Evolutionary conservation across 2,329 filamentous ascomycete genomes (phyloP), one percentile per base, ranked within the genome.

Genomic region (Trichophyton equinum): DNA sequence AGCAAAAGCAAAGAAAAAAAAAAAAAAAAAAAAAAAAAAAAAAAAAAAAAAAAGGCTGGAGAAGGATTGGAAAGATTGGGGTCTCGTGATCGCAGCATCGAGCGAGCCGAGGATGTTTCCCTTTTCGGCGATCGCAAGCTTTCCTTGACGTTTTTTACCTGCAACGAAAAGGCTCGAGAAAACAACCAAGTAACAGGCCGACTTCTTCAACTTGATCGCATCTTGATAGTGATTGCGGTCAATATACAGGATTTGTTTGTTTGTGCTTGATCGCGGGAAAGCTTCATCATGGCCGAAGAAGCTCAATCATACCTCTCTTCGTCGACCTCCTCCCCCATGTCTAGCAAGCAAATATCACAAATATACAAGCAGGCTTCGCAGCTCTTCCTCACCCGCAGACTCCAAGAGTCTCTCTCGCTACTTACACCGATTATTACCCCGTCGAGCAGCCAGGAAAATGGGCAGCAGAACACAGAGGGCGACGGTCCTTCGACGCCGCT

Each of bases 281-380:
- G 13, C 30, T 57, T 36, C 20, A 57, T 20, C 36, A 57, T 57
- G 55, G 36, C 33, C 27, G 40, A 57, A 36, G 40, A 44, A 40
- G 36, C 20, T 33, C 33, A 40, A 57, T 30, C 55, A 9, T 61
- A 65, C 61, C 73, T 74, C 49, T 66, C 69, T 20, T 73, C 73
- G 18, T 89, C 89, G 63, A 83, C 88, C 67, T 84, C 86, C 60
- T 88, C 85, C 65, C 69, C 78, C 30, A 77, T 81, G 25, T 75
- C 81, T 47, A 85, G 85, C 59, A 83, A 85, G 60, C 80, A 88
- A 69, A 88, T 96, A 69, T 94, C 92, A 67, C 94, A 94, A 75
- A 88, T 88, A 33, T 97, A 97, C 77, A 89, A 92, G 66, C 91
- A 96, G 77, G 89, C 94, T 36, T 95, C 91, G 5, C 91, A 94